A percentile compares a stretch with the other conserved stretches of the same genome.
Evolutionary conservation across 164 flowering plant species (phyloP).

Genomic region (Taxillus chinensis): DNA sequence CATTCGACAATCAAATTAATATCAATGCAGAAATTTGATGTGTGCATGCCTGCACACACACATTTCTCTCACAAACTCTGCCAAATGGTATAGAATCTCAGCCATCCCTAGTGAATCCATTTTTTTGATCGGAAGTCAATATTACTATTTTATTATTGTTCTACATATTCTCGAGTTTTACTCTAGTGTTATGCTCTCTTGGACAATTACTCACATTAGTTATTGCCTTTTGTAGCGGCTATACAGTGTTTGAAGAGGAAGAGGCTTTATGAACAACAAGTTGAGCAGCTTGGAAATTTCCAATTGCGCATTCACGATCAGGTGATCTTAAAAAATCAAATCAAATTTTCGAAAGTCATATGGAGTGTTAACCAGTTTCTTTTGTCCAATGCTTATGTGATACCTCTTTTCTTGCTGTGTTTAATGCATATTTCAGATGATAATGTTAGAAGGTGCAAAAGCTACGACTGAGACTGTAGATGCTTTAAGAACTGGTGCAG

Average conservation of each 20-base stretch:
- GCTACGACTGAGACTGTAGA: constrained; percentile 77
- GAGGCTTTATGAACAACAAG: constrained; percentile 29
- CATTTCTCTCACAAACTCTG: no score
- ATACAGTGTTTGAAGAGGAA: constrained; percentile 41
- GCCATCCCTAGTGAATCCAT: no score
- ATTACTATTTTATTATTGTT: no score
- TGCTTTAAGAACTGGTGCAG: constrained; percentile 63
- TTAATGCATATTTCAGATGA: constrained; percentile 40
- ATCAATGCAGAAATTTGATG: no score
- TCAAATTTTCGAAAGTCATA: no score
- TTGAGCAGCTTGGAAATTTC: constrained; percentile 39
- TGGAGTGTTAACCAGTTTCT: not conserved
- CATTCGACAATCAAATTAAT: no score
- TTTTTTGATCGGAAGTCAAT: no score
- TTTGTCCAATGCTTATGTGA: not conserved
- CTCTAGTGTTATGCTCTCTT: not conserved
- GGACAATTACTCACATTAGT: not conserved
- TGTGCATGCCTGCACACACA: no score
- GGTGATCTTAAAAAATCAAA: constrained; percentile 11
- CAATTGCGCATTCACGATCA: constrained; percentile 40
- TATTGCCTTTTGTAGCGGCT: constrained; percentile 9
- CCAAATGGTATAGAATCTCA: no score
- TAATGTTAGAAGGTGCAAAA: constrained; percentile 81
- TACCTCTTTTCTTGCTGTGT: not conserved
- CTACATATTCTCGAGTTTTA: no score